Evolutionary conservation across 169 alveolate species (phyloP), one percentile per base, ranked within the genome.

Genomic region (Cryptosporidium meleagridis): DNA sequence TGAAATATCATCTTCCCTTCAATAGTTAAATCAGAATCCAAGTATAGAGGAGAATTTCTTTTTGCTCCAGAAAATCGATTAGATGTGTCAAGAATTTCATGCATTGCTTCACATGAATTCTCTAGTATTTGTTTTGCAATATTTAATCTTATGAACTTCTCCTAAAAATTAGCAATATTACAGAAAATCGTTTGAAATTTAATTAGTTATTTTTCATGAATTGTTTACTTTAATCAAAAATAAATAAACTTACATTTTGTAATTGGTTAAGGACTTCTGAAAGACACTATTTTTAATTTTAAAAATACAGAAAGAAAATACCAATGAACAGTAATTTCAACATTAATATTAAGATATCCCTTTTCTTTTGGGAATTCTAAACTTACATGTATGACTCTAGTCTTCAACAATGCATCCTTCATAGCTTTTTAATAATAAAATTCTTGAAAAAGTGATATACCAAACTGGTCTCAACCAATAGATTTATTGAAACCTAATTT

Each of bases 21-120:
- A 2, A 80, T 33, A 62, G 21, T 80, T 21, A 80, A 59, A 29
- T 80, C 89, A 4, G 89, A 80, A 37, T 65, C 75, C 2, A 80
- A 39, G 26, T 72, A 48, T 14, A 52, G 1, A 16, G 48, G 53
- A n/a, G 31, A 12, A 41, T 41, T 41, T 41, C 35, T 44, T 3
- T 59, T 41, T 1, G 3, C 21, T 3, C 55, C 23, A 12, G 39
- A 44, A 31, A 45, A 37, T 18, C 3, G 16, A 16, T 41, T 14
- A 8, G 59, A 26, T 9, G 41, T 41, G 1, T 80, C 89, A 23
- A 80, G 23, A 29, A 80, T 33, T 14, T 80, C 89, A 65, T 80
- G 89, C 73, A 65, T 65, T 1, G 89, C 89, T n/a, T 80, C 75
- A 48, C 89, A 80, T 29, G 89, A 59, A n/a, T 80, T 80, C 23